Base-by-base conservation (phyloP, 2,329 filamentous ascomycete species). In the Cadophora sp. region DNA sequence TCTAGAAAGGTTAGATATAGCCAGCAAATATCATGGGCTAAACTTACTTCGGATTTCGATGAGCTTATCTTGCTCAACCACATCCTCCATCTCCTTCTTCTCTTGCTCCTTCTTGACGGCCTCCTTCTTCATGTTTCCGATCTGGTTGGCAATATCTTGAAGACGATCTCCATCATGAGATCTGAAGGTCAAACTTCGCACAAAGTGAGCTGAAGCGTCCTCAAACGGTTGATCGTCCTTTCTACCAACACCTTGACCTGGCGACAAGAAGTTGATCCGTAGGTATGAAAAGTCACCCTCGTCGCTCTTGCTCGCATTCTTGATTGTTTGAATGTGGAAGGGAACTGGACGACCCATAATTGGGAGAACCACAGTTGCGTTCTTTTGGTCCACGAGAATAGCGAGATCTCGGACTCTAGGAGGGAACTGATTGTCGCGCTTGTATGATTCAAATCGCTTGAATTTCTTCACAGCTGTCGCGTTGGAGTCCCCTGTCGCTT, bases 71-170 rank as follows among this genome's bases (percentile, higher is more conserved):
- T 99, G 96, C 80, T 98, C 96, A 6, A 99, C 94, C 24, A 99
- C 96, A 79, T 99, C 96, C 78, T 99, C 96, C 91, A 99, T 91
- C 74, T 99, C 95, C 82, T 99, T 99, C 88, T 98, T 97, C 80
- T 97, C 95, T 76, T 97, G 94, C 79, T 99, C 96, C 74, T 93
- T 92, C 80, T 97, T 94, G 50, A 93, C 88, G 5, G 92, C 89
- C 73, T 95, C 93, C 78, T 96, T 97, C 83, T 97, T 97, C 83
- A 99, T 90, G 76, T 97, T 96, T 13, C 93, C 95, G 74, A 99
- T 98, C 76, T 97, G 92, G 68, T 91, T 91, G 14, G 94, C 91
- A 72, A 99, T 96, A 75, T 96, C 93, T 66, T 93, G 91, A 78
- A 99, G 94, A 70, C 95, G 89, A 68, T 93, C 88, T 66, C 94